A percentile compares a stretch with the other conserved stretches of the same genome.
These are phyloP conservation scores for Diaporthe vexans DNA, from an alignment of 2,329 filamentous ascomycete genomes.

Conservation along the genomic window DNA sequence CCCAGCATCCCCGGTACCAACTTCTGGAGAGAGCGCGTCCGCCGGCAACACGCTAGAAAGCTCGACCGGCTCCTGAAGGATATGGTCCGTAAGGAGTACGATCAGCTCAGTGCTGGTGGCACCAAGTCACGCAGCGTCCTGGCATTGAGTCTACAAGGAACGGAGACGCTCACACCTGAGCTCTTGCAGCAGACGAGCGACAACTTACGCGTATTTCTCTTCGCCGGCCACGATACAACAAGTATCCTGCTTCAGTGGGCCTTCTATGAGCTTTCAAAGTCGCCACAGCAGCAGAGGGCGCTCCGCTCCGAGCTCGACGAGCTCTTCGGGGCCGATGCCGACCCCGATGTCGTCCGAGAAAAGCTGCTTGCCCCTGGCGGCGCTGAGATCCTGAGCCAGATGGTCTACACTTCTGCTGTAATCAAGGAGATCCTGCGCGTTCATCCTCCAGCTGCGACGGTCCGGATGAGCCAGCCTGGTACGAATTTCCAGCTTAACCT, in stretches of 20 bases:
- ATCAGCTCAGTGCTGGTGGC: slow-evolving; percentile 4
- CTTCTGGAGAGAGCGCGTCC: slow-evolving; percentile 24
- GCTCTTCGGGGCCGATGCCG: slow-evolving; percentile 51
- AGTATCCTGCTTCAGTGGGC: slow-evolving; percentile 54
- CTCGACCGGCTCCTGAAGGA: slow-evolving; percentile 36
- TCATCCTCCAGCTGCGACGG: slow-evolving; percentile 48
- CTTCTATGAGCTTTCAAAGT: slow-evolving; percentile 54
- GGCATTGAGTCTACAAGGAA: slow-evolving; percentile 51
- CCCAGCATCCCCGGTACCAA: background rate
- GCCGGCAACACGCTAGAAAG: slow-evolving; percentile 18
- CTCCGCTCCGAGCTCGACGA: slow-evolving; percentile 54
- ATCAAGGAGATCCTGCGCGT: slow-evolving; percentile 39
- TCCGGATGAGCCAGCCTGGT: slow-evolving; percentile 47
- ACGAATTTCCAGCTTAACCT: slow-evolving; percentile 49
- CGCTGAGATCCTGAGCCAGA: slow-evolving; percentile 50
- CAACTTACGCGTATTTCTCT: slow-evolving; percentile 56
- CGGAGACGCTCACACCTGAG: slow-evolving; percentile 46
- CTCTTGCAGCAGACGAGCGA: slow-evolving; percentile 51
- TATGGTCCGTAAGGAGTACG: slow-evolving; percentile 30
- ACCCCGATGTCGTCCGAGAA: slow-evolving; percentile 47
- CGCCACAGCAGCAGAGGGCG: slow-evolving; percentile 47
- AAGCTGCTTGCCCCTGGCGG: slow-evolving; percentile 47
- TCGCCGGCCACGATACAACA: slow-evolving; percentile 59
- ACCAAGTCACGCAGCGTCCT: slow-evolving; percentile 50
- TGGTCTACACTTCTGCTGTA: slow-evolving; percentile 45